Conservation (phyloP, 345 rosid genomes). For the Capsella bursapastoris region DNA sequence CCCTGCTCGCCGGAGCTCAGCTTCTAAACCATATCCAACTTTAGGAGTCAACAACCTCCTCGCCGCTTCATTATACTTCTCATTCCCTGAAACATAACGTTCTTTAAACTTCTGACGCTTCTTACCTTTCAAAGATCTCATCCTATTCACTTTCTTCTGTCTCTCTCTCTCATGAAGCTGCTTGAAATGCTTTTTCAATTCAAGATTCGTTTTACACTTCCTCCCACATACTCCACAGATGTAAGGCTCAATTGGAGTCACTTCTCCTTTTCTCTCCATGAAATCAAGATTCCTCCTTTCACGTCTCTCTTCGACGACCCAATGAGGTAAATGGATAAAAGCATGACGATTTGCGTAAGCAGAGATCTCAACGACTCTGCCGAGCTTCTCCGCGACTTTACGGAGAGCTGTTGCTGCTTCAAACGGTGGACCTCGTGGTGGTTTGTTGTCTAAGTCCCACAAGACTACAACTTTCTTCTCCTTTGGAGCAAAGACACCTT, state of each 20-base stretch:
- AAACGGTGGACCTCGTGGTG: constrained; percentile 84
- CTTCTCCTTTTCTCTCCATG: constrained; percentile 66
- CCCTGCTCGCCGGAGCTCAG: constrained; percentile 81
- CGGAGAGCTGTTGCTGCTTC: constrained; percentile 71
- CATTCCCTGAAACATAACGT: constrained; percentile 70
- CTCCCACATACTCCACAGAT: constrained; percentile 83
- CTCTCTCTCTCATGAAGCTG: constrained; percentile 91
- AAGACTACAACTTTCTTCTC: constrained; percentile 74
- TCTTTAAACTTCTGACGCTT: constrained; percentile 76
- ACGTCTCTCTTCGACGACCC: constrained; percentile 75
- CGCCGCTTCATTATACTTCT: constrained; percentile 78
- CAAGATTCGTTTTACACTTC: constrained; percentile 79
- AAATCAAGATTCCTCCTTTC: constrained; percentile 61
- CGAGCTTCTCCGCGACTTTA: constrained; percentile 63
- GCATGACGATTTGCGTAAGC: constrained; percentile 96
- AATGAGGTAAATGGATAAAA: constrained; percentile 76
- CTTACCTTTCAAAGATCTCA: constrained; percentile 83
- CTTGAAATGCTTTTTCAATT: constrained; percentile 83
- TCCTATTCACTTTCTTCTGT: constrained; percentile 77
- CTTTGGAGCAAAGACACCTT: constrained; percentile 71
- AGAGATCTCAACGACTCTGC: constrained; percentile 72
- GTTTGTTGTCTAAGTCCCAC: constrained; percentile 98
- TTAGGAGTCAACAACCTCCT: constrained; percentile 65
- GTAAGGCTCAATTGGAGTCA: constrained; percentile 51
- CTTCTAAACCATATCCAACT: constrained; percentile 74